Percentiles rank a stretch among this genome's conserved stretches.
Conservation (phyloP, 1,284 basidiomycete genomes). For the Spongispora temasekensis region DNA sequence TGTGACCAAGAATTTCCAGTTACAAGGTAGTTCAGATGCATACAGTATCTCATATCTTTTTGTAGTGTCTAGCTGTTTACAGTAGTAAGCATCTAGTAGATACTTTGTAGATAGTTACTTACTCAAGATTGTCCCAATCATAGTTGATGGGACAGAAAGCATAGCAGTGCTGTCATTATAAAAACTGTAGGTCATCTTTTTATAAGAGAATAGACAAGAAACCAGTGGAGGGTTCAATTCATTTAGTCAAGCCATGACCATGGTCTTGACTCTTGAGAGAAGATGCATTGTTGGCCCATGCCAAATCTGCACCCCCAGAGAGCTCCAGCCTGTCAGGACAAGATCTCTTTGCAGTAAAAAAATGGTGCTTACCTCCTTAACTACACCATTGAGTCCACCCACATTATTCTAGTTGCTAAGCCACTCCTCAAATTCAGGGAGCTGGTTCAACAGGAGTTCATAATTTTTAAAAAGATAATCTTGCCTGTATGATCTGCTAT, state of each 20-base stretch:
- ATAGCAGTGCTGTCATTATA: not conserved
- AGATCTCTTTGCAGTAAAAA: not conserved
- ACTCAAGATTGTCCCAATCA: not conserved
- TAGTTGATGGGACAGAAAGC: not conserved
- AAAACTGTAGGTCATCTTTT: not conserved
- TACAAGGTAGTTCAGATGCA: not conserved
- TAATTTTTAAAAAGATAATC: not conserved
- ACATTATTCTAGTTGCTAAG: no score
- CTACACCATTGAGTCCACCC: not conserved
- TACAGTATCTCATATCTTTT: not conserved
- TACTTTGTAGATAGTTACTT: not conserved
- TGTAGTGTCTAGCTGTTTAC: no score
- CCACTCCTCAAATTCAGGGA: not conserved
- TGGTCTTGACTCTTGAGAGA: not conserved
- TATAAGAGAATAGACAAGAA: not conserved
- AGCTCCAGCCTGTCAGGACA: not conserved
- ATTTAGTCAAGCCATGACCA: not conserved
- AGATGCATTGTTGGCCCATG: not conserved
- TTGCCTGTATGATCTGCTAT: not conserved
- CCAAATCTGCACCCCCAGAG: not conserved
- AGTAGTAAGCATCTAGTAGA: not conserved
- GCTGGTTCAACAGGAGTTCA: not conserved
- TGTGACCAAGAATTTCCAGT: not conserved
- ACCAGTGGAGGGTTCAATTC: not conserved
- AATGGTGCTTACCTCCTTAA: not conserved